Base-by-base conservation (phyloP, 495 filamentous ascomycete species). In the Tirmania nivea region DNA sequence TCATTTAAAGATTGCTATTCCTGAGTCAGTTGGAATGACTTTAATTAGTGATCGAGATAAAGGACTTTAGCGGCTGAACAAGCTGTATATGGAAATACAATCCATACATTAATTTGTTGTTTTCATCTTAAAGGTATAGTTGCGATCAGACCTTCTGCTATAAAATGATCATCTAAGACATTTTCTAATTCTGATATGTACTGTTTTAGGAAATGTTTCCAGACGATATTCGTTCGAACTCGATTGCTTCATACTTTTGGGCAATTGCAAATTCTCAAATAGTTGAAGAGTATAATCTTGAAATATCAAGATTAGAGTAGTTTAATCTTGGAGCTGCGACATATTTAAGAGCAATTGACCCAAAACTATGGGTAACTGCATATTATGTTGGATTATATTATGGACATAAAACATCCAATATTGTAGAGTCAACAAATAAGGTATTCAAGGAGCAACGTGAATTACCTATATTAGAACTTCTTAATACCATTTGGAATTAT, bases 361-460 rank as follows among this genome's bases (percentile, higher is more conserved):
- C 25, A 7, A 31, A 31, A 31, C 25, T 3, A 5, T 31, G 25
- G 25, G 25, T 31, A 31, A 31, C 25, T 5, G 25, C 25, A 51
- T 55, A 31, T 31, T 31, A 31, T 31, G 25, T 42, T n/a, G 47
- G 25, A 5, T 31, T 19, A 3, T 54, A 45, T 49, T 56, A 36
- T 37, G 52, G 54, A n/a, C 49, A 56, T 31, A 31, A 57, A 48
- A 59, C 52, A 12, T 55, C 49, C 2, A 60, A 60, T 48, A 4
- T 50, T 14, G 55, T 55, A 17, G 52, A 60, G 42, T 57, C 52
- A 8, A 49, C 52, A 4, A 60, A 60, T 47, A 48, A 19, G 10
- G 10, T 57, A 1, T 52, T 53, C 6, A 20, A 36, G 49, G 34
- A 34, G 7, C n/a, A 50, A 47, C 16, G 57, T 16, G 55, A 57